Evolutionary conservation across 805 yeast species (phyloP), one percentile per base, ranked within the genome.

Genomic region (Metschnikowia santaceciliae): DNA sequence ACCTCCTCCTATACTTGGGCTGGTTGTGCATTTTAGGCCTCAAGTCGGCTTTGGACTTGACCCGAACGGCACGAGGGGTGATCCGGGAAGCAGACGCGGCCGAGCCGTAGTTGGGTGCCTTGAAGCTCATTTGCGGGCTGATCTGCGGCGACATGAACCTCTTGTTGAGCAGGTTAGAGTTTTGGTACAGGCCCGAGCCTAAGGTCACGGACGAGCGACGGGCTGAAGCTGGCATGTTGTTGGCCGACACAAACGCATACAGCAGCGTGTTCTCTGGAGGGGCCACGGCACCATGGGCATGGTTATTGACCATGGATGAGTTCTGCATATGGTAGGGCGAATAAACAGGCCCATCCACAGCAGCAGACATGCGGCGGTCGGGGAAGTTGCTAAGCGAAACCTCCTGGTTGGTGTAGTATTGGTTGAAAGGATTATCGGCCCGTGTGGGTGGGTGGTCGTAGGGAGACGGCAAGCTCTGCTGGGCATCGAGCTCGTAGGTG

Each of bases 1-100:
- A 82, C 8, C 89, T 86, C 50, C 94, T 71, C 55, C 94, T 72
- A 60, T 79, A 85, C 67, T 83, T 83, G 2, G 91, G 91, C 46
- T 76, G 79, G n/a, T 68, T 66, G 60, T 86, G 84, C 3, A 77
- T 52, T 13, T 72, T 68, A 0, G 95, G 95, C n/a, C 70, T 71
- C 53, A 87, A 67, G 48, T 86, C 90, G n/a, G 69, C 53, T 46
- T 66, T 70, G 43, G 68, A 64, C 34, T 63, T 63, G 15, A 84
- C 66, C 50, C 67, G 72, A 19, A 65, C 61, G 55, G 80, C 76
- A 46, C 65, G 70, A 1, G 92, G 92, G 4, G 74, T 68, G 46
- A 55, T 58, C 5, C 56, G 36, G n/a, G 50, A 36, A 1, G 51
- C 17, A 20, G 35, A 36, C 7, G 48, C 43, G 6, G 47, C 23